These are phyloP conservation scores for Venturiaceae sp. DNA, from an alignment of 2,329 filamentous ascomycete genomes.

Conservation along the genomic window DNA sequence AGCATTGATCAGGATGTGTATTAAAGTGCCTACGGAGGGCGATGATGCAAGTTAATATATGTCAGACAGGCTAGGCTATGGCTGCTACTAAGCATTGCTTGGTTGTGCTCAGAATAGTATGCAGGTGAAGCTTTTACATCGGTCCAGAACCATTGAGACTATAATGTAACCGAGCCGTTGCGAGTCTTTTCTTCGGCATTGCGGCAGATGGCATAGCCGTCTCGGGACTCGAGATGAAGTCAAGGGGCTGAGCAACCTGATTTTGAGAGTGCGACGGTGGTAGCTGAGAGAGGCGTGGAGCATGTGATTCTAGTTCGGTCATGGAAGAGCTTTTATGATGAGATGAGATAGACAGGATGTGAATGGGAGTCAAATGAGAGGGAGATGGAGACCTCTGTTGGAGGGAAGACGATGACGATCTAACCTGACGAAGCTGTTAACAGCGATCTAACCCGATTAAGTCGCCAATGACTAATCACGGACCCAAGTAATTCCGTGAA, in stretches of 20 bases:
- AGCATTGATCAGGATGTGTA: not conserved
- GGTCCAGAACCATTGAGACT: not conserved
- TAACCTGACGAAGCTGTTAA: too few species aligned
- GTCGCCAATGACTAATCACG: not conserved
- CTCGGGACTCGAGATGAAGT: not conserved
- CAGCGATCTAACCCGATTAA: too few species aligned
- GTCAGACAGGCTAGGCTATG: not conserved
- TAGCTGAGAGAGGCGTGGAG: not conserved
- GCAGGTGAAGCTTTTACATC: not conserved
- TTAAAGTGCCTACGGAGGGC: not conserved
- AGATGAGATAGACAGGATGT: not conserved
- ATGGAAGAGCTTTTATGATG: too few species aligned
- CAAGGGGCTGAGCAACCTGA: not conserved
- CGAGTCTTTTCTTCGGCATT: not conserved
- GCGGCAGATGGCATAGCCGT: not conserved
- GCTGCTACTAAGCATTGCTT: not conserved
- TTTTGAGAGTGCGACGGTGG: not conserved
- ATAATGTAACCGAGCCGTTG: not conserved
- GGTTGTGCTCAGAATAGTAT: not conserved
- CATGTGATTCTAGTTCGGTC: too few species aligned
- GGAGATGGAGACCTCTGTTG: too few species aligned
- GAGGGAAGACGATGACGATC: too few species aligned
- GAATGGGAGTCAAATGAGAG: not conserved
- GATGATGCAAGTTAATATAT: not conserved
- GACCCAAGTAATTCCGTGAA: not conserved